These are phyloP conservation scores for Mrakia blollopis DNA, from an alignment of 768 basidiomycete genomes.

Conservation along the genomic window DNA sequence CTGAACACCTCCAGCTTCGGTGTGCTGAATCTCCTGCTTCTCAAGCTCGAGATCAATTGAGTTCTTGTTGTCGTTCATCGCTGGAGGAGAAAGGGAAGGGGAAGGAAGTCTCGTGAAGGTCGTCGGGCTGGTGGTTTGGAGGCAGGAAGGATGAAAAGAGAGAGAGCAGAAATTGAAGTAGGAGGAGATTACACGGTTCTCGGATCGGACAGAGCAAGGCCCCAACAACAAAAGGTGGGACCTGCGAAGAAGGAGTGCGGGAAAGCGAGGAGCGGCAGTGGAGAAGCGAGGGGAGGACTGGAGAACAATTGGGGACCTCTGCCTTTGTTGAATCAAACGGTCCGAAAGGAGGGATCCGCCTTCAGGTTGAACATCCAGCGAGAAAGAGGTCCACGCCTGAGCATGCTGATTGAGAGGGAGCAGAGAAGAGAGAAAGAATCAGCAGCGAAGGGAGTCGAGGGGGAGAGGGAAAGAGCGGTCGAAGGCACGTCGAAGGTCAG, in stretches of 20 bases:
- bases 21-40: neutral
- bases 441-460: too few species aligned
- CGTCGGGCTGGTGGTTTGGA: neutral
- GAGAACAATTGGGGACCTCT: neutral
- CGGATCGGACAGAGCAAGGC: neutral
- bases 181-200: too few species aligned
- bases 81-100: neutral
- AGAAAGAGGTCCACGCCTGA: too few species aligned
- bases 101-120: neutral
- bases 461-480: too few species aligned
- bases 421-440: too few species aligned
- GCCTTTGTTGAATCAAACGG: neutral
- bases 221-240: neutral
- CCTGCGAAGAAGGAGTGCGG: neutral
- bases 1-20: neutral
- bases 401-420: too few species aligned
- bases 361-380: neutral
- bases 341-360: neutral
- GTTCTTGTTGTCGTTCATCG: neutral
- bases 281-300: neutral
- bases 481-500: too few species aligned
- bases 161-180: neutral
- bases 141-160: neutral
- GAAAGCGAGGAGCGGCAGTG: neutral
- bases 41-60: neutral